Conservation (phyloP, 2,329 filamentous ascomycete species). For the Metarhizium humberi region DNA sequence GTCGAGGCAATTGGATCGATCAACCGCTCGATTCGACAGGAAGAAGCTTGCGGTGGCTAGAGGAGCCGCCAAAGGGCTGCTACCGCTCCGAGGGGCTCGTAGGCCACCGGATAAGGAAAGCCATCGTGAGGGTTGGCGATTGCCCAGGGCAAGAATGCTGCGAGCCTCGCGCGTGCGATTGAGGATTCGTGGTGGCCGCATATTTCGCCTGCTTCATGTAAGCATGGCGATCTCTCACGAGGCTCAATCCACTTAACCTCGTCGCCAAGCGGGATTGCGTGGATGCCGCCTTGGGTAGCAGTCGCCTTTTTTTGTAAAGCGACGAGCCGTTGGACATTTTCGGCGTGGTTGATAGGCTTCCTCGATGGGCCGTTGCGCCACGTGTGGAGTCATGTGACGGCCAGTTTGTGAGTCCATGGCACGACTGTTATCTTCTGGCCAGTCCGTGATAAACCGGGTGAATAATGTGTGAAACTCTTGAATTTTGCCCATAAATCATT, state of each 20-base stretch:
- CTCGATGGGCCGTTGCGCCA: background rate
- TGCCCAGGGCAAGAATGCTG: conserved; percentile 13
- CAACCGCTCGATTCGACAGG: conserved; percentile 25
- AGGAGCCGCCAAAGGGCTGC: conserved; percentile 8
- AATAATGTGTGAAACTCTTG: too few species aligned
- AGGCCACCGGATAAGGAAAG: conserved; percentile 19
- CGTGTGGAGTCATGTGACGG: conserved; percentile 6
- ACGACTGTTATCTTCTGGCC: background rate
- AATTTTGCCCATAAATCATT: too few species aligned
- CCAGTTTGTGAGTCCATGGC: background rate
- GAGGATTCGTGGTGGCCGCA: conserved; percentile 24
- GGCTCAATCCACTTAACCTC: background rate
- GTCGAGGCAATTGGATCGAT: conserved; percentile 28
- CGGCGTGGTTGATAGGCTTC: background rate
- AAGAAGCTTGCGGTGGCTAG: conserved; percentile 19
- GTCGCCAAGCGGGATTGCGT: background rate
- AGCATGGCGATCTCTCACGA: conserved; percentile 16
- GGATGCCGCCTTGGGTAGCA: background rate
- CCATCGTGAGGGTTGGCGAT: conserved; percentile 15
- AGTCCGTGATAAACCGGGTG: too few species aligned
- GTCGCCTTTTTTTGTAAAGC: background rate
- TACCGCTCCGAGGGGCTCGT: conserved; percentile 13
- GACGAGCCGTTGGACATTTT: background rate
- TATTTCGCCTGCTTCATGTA: conserved; percentile 19
- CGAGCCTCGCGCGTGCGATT: conserved; percentile 18